These are phyloP conservation scores for Lanzia echinophila DNA, from an alignment of 2,329 filamentous ascomycete genomes.

Conservation along the genomic window DNA sequence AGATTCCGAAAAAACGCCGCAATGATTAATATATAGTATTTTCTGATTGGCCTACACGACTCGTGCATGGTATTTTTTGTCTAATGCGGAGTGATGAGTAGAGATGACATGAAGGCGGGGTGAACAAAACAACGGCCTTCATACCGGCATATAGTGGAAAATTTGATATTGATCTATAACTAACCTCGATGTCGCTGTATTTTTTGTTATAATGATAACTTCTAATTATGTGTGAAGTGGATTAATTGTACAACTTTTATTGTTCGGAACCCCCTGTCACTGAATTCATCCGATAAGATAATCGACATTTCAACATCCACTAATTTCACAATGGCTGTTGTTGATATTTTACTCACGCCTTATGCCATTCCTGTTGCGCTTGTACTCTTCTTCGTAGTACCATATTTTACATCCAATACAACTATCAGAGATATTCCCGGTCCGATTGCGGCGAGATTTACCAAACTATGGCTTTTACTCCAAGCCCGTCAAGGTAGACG, in stretches of 20 bases:
- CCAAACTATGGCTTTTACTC: conserved; percentile 73
- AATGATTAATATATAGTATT: background rate
- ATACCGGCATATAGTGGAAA: conserved; percentile 1
- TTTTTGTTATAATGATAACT: background rate
- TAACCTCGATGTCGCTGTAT: conserved; percentile 2
- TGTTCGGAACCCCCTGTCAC: no score
- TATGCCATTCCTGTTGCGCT: conserved; percentile 42
- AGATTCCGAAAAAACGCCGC: conserved; percentile 8
- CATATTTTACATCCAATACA: conserved; percentile 29
- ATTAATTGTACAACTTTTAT: no score
- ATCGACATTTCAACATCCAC: background rate
- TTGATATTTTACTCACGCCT: conserved; percentile 38
- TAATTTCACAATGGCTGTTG: conserved; percentile 27
- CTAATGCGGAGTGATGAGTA: background rate
- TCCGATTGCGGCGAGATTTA: conserved; percentile 54
- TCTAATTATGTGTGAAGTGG: no score
- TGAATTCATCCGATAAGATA: background rate
- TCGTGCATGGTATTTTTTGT: background rate
- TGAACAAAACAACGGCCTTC: background rate
- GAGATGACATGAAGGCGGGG: background rate
- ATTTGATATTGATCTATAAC: conserved; percentile 2
- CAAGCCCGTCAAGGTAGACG: conserved; percentile 59
- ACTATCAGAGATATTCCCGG: conserved; percentile 38
- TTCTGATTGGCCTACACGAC: background rate
- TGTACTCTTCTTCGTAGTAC: conserved; percentile 31